phyloP scores from a whole-genome alignment of 192 early-diverging fungal species.

The Funneliformis geosporum region DNA sequence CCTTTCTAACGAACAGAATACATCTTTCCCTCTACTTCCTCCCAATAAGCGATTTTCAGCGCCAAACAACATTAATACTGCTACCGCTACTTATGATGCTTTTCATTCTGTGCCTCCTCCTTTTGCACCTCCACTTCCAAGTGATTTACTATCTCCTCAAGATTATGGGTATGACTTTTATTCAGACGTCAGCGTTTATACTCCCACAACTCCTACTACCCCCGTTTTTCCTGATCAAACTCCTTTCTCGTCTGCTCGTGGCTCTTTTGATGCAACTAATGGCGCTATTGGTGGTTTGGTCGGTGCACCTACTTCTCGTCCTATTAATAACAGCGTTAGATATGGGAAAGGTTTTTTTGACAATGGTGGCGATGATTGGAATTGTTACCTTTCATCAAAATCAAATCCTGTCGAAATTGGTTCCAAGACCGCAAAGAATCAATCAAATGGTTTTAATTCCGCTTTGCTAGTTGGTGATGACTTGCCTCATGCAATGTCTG shows the following conservation, averaged over 20 bases:
- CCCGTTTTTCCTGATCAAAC: conserved; percentile 49
- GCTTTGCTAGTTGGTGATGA: conserved; percentile 49
- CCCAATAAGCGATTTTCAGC: conserved; percentile 28
- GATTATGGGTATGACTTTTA: conserved; percentile 58
- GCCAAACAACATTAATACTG: conserved; percentile 28
- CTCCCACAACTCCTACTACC: conserved; percentile 44
- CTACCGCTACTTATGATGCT: conserved; percentile 38
- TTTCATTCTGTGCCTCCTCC: conserved; percentile 42
- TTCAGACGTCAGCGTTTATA: conserved; percentile 47
- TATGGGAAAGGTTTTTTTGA: conserved; percentile 46
- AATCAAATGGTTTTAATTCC: conserved; percentile 50
- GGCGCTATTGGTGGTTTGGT: conserved; percentile 41
- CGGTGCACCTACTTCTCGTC: conserved; percentile 18
- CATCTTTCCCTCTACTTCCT: conserved; percentile 16
- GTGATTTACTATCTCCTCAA: conserved; percentile 57
- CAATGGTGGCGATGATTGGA: conserved; percentile 34
- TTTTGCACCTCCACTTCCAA: conserved; percentile 51
- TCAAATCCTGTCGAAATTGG: conserved; percentile 46
- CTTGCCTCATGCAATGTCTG: conserved; percentile 44
- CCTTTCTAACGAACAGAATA: conserved; percentile 55
- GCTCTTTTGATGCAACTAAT: conserved; percentile 43
- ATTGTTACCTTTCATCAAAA: conserved; percentile 48
- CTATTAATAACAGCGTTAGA: conserved; percentile 18
- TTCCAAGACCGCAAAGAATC: conserved; percentile 18
- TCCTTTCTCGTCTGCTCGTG: conserved; percentile 34